Evolutionary conservation across 371 early-diverging fungal species (phyloP).

Genomic region (Apophysomyces ossiformis): DNA sequence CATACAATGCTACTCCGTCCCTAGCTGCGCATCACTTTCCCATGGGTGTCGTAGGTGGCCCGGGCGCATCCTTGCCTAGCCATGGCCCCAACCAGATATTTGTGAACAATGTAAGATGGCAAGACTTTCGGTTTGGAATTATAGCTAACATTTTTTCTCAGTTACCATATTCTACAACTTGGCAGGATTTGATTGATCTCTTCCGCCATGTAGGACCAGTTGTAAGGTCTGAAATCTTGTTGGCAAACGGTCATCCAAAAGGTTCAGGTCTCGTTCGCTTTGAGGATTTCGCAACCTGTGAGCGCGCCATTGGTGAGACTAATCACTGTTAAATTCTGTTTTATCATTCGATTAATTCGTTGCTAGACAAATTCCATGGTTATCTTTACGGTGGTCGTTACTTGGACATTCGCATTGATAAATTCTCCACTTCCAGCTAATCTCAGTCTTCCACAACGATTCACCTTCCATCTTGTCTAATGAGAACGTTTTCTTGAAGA

Average conservation of each 20-base stretch:
- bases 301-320: conserved; percentile 60
- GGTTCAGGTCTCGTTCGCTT: conserved; percentile 69
- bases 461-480: conserved; percentile 6
- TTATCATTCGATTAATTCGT: background rate
- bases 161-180: conserved; percentile 69
- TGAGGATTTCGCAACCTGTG: conserved; percentile 59
- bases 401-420: conserved; percentile 58
- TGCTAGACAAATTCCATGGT: conserved; percentile 59
- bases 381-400: conserved; percentile 63
- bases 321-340: background rate
- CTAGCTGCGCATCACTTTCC: conserved; percentile 20
- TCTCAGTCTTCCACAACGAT: conserved; percentile 15
- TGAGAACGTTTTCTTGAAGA: background rate
- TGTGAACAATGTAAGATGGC: conserved; percentile 57
- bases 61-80: conserved; percentile 44
- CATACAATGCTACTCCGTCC: conserved; percentile 20
- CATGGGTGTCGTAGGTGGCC: conserved; percentile 43
- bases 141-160: conserved; percentile 19
- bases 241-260: conserved; percentile 59
- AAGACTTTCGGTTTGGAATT: background rate
- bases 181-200: conserved; percentile 69
- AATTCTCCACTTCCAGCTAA: conserved; percentile 24
- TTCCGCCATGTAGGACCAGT: conserved; percentile 65
- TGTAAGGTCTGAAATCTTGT: conserved; percentile 57
- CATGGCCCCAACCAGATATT: conserved; percentile 59